Percentiles rank a stretch among this genome's conserved stretches.
Evolutionary conservation across 2,329 filamentous ascomycete species (phyloP).

Genomic region (Aaosphaeria arxii): DNA sequence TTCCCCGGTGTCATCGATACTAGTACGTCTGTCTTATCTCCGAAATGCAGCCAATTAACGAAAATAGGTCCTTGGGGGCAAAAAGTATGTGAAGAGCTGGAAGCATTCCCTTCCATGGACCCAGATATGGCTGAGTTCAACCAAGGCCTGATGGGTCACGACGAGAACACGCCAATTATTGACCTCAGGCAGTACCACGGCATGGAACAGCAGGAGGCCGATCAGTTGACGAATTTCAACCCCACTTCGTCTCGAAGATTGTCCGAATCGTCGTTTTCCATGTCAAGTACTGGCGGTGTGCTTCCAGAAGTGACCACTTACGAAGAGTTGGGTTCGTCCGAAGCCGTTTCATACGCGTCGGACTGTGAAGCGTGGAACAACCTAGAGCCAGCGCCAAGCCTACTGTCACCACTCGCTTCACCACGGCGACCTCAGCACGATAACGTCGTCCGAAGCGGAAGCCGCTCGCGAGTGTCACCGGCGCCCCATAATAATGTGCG

Average conservation of each 20-base stretch:
- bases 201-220: conserved; percentile 29
- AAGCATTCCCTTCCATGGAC: conserved; percentile 38
- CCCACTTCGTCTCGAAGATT: conserved; percentile 59
- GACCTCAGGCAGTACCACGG: conserved; percentile 37
- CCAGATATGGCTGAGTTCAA: conserved; percentile 36
- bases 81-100: conserved; percentile 38
- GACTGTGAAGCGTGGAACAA: conserved; percentile 65
- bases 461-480: conserved; percentile 68
- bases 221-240: conserved; percentile 30
- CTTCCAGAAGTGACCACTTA: conserved; percentile 68
- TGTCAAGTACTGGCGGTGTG: conserved; percentile 60
- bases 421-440: conserved; percentile 63
- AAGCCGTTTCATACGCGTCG: conserved; percentile 60
- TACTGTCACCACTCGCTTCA: conserved; percentile 70
- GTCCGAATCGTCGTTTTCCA: conserved; percentile 71
- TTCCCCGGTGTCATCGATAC: conserved; percentile 36
- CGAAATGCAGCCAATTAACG: conserved; percentile 14
- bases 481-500: conserved; percentile 67
- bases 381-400: conserved; percentile 64
- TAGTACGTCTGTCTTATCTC: conserved; percentile 21
- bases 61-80: conserved; percentile 36
- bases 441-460: conserved; percentile 48
- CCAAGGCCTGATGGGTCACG: conserved; percentile 33
- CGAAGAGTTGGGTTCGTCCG: conserved; percentile 69
- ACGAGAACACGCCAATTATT: conserved; percentile 41